Evolutionary conservation across 495 filamentous ascomycete genomes (phyloP), one percentile per base, ranked within the genome.

Genomic region (Hyaloscypha hepaticicola): DNA sequence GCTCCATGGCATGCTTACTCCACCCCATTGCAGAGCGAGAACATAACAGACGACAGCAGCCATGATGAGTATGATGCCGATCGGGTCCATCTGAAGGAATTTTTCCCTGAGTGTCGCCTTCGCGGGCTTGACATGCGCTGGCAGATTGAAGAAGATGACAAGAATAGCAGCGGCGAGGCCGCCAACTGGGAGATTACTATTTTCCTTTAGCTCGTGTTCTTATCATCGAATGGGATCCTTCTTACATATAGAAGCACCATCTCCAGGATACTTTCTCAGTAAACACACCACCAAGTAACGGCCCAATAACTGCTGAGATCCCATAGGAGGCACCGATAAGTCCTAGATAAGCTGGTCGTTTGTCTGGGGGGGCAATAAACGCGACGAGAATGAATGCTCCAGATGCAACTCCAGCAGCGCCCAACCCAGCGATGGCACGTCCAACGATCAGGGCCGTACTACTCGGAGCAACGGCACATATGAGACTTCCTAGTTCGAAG

Each of bases 21-120:
- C 87, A 8, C 85, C 88, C 77, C 80, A 90, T 72, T 90, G 83
- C 19, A 90, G 77, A 24, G 85, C 88, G 31, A 90, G 78, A 41
- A 90, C 68, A 48, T 86, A 72, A 66, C 77, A 85, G 48, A 86
- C 69, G 27, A 88, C 74, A 5, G 74, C 74, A 5, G 79, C 78
- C 28, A 89, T 77, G 55, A 88, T 66, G 45, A 83, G 72, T 1
- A 75, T 55, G 0, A 80, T 78, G 11, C 81, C 82, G 16, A 82
- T 50, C 5, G 83, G 72, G 72, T 83, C 88, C 61, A 88, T 72
- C 49, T 84, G 73, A 57, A 76, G 67, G 49, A 83, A 63, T 7
- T 79, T 69, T 63, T 75, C 38, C 11, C 66, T 27, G 26, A 77
- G 57, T 25, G 78, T 73, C 50, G 70, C 26, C 14, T 73, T 65